Conservation (phyloP, 2,329 filamentous ascomycete species). For the Cladophialophora exuberans region DNA sequence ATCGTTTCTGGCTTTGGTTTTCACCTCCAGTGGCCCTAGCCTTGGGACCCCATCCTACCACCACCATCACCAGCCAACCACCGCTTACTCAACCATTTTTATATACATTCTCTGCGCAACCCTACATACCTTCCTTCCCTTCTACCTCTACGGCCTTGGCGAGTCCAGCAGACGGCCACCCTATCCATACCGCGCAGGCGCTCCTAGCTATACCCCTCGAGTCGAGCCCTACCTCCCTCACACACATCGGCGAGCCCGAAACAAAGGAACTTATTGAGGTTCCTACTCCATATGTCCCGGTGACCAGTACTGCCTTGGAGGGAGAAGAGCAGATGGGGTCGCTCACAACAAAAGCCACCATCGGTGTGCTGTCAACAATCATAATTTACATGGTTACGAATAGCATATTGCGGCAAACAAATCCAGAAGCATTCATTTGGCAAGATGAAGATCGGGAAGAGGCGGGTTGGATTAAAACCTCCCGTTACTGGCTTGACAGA, state of each 20-base stretch:
- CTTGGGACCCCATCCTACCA: constrained; percentile 27
- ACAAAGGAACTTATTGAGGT: neutral
- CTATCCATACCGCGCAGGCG: constrained; percentile 9
- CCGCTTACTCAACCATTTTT: constrained; percentile 24
- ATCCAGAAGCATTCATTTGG: constrained; percentile 65
- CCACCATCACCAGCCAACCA: constrained; percentile 8
- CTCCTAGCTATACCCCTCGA: neutral
- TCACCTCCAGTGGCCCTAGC: constrained; percentile 34
- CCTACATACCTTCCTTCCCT: constrained; percentile 10
- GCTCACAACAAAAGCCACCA: constrained; percentile 43
- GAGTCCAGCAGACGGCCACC: constrained; percentile 9
- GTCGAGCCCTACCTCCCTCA: constrained; percentile 1
- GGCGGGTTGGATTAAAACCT: constrained; percentile 69
- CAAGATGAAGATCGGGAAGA: constrained; percentile 66
- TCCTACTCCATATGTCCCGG: constrained; percentile 22
- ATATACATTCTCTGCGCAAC: constrained; percentile 23
- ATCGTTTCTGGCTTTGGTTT: constrained; percentile 24
- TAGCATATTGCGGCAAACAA: constrained; percentile 59
- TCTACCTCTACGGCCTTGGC: constrained; percentile 10
- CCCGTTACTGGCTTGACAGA: constrained; percentile 73
- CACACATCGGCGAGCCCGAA: constrained; percentile 14
- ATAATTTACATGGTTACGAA: constrained; percentile 49
- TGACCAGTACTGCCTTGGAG: constrained; percentile 16
- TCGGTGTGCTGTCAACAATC: constrained; percentile 44
- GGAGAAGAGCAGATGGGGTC: constrained; percentile 43